Conservation (phyloP, 345 rosid genomes). For the Fremontodendron californicum region DNA sequence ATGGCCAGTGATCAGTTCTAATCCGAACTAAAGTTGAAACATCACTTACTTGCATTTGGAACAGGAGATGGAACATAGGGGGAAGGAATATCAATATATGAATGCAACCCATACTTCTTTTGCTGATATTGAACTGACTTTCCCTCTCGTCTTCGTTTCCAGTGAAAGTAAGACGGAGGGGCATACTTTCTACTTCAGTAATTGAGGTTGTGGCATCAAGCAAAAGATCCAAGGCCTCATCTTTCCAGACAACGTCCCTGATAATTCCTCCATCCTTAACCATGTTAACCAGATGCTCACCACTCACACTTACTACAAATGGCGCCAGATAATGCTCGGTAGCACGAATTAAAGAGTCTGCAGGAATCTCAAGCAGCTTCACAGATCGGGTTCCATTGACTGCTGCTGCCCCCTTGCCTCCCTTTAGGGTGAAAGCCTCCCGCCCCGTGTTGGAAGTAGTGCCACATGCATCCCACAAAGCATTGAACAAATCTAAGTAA, state of each 20-base stretch:
- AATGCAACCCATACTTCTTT: constrained; percentile 66
- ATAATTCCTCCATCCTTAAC: constrained; percentile 66
- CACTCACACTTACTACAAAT: constrained; percentile 67
- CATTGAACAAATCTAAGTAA: constrained; percentile 57
- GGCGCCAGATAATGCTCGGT: constrained; percentile 58
- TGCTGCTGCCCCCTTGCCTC: constrained; percentile 72
- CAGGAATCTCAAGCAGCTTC: constrained; percentile 76
- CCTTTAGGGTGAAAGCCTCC: constrained; percentile 70
- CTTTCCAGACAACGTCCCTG: constrained; percentile 54
- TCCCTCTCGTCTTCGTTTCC: constrained; percentile 54
- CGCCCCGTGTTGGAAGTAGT: constrained; percentile 67
- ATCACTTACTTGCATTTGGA: constrained; percentile 86
- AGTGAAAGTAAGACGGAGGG: constrained; percentile 64
- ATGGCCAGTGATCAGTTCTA: constrained; percentile 98
- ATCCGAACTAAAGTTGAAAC: constrained; percentile 76
- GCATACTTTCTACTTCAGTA: constrained; percentile 32
- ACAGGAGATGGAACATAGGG: constrained; percentile 82
- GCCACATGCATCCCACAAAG: constrained; percentile 88
- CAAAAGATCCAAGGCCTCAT: constrained; percentile 28
- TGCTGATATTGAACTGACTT: constrained; percentile 29
- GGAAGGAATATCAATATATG: constrained; percentile 80
- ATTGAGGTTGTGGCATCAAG: constrained; percentile 24
- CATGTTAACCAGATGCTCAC: constrained; percentile 61
- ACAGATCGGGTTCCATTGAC: constrained; percentile 84
- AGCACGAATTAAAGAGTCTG: constrained; percentile 42